Base-by-base conservation (phyloP, 2,329 filamentous ascomycete species). In the Ceratocystis papillata region DNA sequence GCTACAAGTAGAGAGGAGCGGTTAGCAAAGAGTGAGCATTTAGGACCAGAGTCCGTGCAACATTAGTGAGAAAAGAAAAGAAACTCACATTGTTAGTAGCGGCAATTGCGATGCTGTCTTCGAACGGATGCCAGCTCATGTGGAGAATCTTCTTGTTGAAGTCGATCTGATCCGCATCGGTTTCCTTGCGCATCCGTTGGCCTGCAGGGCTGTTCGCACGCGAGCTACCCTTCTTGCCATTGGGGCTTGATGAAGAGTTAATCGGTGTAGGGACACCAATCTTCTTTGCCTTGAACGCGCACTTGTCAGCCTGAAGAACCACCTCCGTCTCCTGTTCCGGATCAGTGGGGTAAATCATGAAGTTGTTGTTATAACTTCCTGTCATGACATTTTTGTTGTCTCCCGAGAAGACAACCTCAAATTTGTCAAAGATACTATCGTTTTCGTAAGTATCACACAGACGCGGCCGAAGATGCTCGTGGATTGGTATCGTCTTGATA, bases 111-210 rank as follows among this genome's bases (percentile, higher is more conserved):
- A 99, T 99, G 79, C 93, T 97, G 79, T 99, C 93, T 78, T 99
- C 94, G 73, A 95, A 96, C 62, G 94, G 94, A 85, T 99, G 94
- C 94, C 94, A 99, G 79, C 93, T 97, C 94, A 99, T 99, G 77
- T 99, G 94, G 74, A 99, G 76, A 73, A 99, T 99, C 84, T 99
- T 99, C 84, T 97, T 99, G 83, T 97, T 97, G 78, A 97, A 99
- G 77, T 99, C 94, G 77, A 97, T 97, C 79, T 97, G 93, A 76
- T 99, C 93, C 67, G 94, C 94, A 77, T 99, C 94, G 64, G 94
- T 99, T 80, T 99, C 94, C 79, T 96, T 97, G 73, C 92, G 87
- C 94, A 99, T 97, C 72, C 94, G 85, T 75, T 94, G 90, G 67
- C 90, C 91, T 44, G 89, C 89, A 68, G 94, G 93, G 75, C 92